Conservation (phyloP, 106 monocot genomes). For the Apostasia ramifera region DNA sequence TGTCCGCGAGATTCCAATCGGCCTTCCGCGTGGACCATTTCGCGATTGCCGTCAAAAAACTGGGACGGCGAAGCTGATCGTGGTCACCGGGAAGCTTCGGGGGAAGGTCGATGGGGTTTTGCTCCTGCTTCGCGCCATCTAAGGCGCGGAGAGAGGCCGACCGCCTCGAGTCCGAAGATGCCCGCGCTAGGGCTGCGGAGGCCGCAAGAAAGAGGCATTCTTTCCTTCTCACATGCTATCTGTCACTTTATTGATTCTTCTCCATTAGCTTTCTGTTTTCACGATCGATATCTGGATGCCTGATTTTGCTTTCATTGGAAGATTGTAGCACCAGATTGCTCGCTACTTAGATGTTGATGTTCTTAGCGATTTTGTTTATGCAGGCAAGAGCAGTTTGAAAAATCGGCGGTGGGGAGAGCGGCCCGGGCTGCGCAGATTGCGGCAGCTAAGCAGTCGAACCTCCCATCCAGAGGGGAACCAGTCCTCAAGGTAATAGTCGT, state of each 20-base stretch:
- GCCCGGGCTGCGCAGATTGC: constrained; percentile 61
- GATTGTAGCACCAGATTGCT: background rate
- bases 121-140: constrained; percentile 77
- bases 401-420: constrained; percentile 80
- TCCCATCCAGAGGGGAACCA: constrained; percentile 52
- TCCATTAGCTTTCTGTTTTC: background rate
- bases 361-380: background rate
- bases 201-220: constrained; percentile 75
- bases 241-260: background rate
- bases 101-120: constrained; percentile 30
- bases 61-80: no score
- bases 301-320: no score
- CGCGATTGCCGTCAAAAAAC: no score
- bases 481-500: constrained; percentile 60
- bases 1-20: no score
- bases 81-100: background rate
- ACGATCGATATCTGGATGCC: no score
- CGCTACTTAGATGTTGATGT: background rate
- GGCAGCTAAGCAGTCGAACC: constrained; percentile 36
- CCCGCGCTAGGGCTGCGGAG: constrained; percentile 66
- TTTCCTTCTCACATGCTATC: background rate
- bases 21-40: no score
- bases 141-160: constrained; percentile 68
- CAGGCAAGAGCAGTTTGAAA: constrained; percentile 92
- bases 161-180: constrained; percentile 63